Base-by-base conservation (phyloP, 148 eudicot species). In the Persicaria maculosa region DNA sequence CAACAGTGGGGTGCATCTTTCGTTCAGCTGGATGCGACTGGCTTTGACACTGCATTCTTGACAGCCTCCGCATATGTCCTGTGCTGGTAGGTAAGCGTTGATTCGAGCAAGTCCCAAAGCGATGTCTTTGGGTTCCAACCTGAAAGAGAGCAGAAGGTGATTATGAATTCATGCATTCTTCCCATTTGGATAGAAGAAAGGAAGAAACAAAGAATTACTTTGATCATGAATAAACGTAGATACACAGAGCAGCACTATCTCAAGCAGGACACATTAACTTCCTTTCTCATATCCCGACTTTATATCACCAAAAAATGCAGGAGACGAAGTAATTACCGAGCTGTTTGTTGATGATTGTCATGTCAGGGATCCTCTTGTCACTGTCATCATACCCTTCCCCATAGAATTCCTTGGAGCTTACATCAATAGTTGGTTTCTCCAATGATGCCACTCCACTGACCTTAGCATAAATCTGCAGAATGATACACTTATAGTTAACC, bases 71-170 rank as follows among this genome's bases (percentile, higher is more conserved):
- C 97, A 54, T 94, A 94, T 22, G 98, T 91, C 93, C 90, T 88
- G 84, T 94, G 98, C 76, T 94, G 98, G 84, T 94, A 94, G 7
- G 98, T 94, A 67, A 94, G 97, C 72, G 98, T 94, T 6, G 98
- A 91, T 68, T 94, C 98, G 19, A 94, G 98, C 90, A 94, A 84
- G 83, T 94, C 97, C 98, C 98, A 94, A 6, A 94, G 93, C 5
- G 98, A 94, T n/a, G 98, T 94, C 80, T 91, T 94, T 0, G 98
- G 98, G 76, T 94, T 88, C 97, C 97, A 94, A 71, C 93, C 98
- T 94, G 53, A 74, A 17, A 46, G 4, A 59, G 9, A 59, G 10
- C 58, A 25, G 25, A 50, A 57, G 8, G 12, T 19, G 48, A 22
- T 58, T 52, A 47, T 55, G 15, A 4, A 46, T 53, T 7, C 11